phyloP scores from a whole-genome alignment of 1,284 basidiomycete genomes.

The Cutaneotrichosporon sp. region DNA sequence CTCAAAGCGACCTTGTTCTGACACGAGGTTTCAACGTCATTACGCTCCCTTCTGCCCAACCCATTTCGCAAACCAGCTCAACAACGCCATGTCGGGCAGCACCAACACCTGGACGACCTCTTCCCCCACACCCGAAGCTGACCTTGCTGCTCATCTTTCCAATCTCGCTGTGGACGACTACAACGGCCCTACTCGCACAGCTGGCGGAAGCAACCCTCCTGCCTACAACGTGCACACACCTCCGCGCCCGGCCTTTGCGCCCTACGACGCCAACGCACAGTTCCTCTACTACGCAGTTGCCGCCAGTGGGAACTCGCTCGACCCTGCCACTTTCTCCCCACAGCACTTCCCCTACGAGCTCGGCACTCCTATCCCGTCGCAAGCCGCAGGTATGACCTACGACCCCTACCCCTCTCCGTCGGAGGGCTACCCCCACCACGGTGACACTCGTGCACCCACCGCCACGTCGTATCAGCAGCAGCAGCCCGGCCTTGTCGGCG shows the following conservation, averaged over 20 bases:
- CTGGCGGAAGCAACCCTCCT: background rate
- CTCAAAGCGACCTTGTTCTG: constrained; percentile 2
- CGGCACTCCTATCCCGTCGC: constrained; percentile 17
- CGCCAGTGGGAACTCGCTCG: constrained; percentile 11
- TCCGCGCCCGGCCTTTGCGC: constrained; percentile 16
- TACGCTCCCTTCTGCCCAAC: background rate
- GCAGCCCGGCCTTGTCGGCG: background rate
- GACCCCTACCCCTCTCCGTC: constrained; percentile 22
- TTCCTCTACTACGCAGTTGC: constrained; percentile 19
- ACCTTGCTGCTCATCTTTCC: constrained; percentile 16
- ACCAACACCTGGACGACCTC: constrained; percentile 13
- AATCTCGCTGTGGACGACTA: constrained; percentile 20
- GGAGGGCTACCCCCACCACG: constrained; percentile 9
- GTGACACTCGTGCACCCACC: background rate
- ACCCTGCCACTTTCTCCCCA: constrained; percentile 12
- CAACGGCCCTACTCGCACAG: constrained; percentile 5
- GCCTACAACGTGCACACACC: constrained; percentile 18
- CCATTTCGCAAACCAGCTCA: background rate
- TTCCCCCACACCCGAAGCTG: constrained; percentile 9
- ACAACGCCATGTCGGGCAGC: constrained; percentile 12
- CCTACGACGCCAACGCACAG: constrained; percentile 11
- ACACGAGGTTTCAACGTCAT: background rate
- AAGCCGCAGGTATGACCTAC: constrained; percentile 10
- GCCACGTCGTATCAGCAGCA: background rate
- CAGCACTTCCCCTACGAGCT: constrained; percentile 16